phyloP scores from a whole-genome alignment of 2,329 filamentous ascomycete genomes.

The Salinomyces thailandicus region DNA sequence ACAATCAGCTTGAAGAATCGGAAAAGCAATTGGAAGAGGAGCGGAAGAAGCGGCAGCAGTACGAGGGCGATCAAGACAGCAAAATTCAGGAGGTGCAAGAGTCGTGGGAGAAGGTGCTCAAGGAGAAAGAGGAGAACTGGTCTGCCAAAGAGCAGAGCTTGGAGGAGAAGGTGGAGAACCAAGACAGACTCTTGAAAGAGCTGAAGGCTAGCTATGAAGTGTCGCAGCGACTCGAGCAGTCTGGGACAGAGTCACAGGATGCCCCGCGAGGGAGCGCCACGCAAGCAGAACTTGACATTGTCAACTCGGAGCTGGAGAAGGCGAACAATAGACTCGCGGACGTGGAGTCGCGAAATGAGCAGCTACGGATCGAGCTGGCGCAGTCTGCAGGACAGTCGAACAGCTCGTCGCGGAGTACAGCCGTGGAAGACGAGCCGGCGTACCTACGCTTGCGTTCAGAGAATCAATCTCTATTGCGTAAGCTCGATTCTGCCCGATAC shows the following conservation, averaged over 20 bases:
- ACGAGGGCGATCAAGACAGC: conserved; percentile 66
- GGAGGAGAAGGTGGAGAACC: conserved; percentile 88
- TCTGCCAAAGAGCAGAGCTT: conserved; percentile 80
- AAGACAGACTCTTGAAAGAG: conserved; percentile 84
- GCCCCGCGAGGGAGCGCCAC: conserved; percentile 55
- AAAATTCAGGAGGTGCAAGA: conserved; percentile 82
- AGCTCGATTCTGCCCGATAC: conserved; percentile 70
- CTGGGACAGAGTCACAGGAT: conserved; percentile 44
- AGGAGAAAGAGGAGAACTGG: conserved; percentile 96
- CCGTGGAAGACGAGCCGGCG: conserved; percentile 77
- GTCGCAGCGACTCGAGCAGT: conserved; percentile 72
- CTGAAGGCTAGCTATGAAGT: conserved; percentile 97
- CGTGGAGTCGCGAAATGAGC: conserved; percentile 87
- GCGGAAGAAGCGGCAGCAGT: conserved; percentile 56
- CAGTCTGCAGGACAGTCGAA: conserved; percentile 69
- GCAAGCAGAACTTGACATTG: conserved; percentile 85
- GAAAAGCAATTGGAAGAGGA: conserved; percentile 75
- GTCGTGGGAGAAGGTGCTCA: conserved; percentile 80
- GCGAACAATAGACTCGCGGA: conserved; percentile 80
- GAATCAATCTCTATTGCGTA: conserved; percentile 82
- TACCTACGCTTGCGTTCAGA: conserved; percentile 85
- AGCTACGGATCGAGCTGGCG: conserved; percentile 79
- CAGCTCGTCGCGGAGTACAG: conserved; percentile 44
- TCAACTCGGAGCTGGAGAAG: conserved; percentile 81
- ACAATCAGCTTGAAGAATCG: conserved; percentile 69